Percentiles rank a stretch among this genome's conserved stretches.
Evolutionary conservation across 1,139 yeast species (phyloP).

Genomic region (Nadsonia commutata): DNA sequence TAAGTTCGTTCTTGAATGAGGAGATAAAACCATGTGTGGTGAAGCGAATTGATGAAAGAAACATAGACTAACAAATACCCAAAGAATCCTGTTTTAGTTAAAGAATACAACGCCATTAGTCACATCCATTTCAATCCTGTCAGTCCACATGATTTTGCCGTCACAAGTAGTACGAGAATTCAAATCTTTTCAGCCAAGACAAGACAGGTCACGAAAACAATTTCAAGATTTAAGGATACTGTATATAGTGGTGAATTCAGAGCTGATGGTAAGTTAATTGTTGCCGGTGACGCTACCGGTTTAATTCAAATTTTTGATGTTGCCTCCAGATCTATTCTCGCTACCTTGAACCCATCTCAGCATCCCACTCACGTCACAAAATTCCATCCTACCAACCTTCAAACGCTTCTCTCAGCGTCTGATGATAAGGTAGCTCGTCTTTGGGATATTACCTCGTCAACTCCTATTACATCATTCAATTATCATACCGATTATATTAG

Average conservation of each 20-base stretch:
- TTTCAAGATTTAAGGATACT: slow-evolving; percentile 81
- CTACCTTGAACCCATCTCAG: slow-evolving; percentile 64
- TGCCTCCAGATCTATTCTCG: slow-evolving; percentile 63
- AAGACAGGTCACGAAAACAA: slow-evolving; percentile 76
- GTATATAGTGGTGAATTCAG: slow-evolving; percentile 78
- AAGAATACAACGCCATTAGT: slow-evolving; percentile 84
- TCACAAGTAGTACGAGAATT: slow-evolving; percentile 80
- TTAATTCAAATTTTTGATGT: slow-evolving; percentile 74
- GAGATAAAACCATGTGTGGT: slow-evolving; percentile 11
- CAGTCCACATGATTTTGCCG: slow-evolving; percentile 85
- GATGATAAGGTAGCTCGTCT: slow-evolving; percentile 80
- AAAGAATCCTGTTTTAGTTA: slow-evolving; percentile 73
- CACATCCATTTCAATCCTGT: slow-evolving; percentile 80
- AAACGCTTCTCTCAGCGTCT: slow-evolving; percentile 72
- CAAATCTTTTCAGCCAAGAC: slow-evolving; percentile 89
- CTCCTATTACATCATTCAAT: slow-evolving; percentile 51
- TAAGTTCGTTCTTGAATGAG: slow-evolving; percentile 4
- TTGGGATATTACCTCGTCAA: slow-evolving; percentile 71
- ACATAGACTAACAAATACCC: no score
- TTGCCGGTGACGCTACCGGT: slow-evolving; percentile 85
- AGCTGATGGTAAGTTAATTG: slow-evolving; percentile 66
- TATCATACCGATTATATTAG: slow-evolving; percentile 86
- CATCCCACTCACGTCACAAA: slow-evolving; percentile 93
- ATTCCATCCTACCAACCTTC: slow-evolving; percentile 61
- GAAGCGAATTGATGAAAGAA: no score